These are phyloP conservation scores for Cucurbita argyrosperma DNA, from an alignment of 306 rosid species.

Conservation along the genomic window DNA sequence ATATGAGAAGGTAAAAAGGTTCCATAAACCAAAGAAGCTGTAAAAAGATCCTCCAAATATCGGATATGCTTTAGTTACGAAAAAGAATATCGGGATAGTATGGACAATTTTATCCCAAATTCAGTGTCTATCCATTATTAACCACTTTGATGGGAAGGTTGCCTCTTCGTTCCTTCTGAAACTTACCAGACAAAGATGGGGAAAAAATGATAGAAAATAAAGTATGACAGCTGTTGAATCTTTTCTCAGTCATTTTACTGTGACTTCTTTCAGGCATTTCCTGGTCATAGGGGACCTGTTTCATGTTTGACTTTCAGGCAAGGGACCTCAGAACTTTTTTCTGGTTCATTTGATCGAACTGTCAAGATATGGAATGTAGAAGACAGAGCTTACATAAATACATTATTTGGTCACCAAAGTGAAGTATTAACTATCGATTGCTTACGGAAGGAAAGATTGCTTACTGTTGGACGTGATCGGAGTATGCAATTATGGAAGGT, in stretches of 20 bases:
- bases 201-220: not conserved
- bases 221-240: not conserved
- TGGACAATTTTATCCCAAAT: not conserved
- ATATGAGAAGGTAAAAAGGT: not conserved
- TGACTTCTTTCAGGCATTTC: conserved; percentile 59
- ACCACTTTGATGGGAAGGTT: not conserved
- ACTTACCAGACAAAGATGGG: not conserved
- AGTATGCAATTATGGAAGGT: conserved; percentile 89
- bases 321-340: conserved; percentile 82
- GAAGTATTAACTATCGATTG: conserved; percentile 67
- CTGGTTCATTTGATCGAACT: conserved; percentile 89
- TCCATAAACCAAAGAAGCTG: not conserved
- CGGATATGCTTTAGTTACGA: not conserved
- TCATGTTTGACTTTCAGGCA: conserved; percentile 84
- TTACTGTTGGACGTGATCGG: conserved; percentile 82
- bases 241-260: not conserved
- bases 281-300: conserved; percentile 81
- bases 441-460: conserved; percentile 72
- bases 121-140: not conserved
- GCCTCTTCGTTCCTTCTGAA: not conserved
- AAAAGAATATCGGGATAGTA: not conserved
- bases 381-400: conserved; percentile 74
- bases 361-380: conserved; percentile 95
- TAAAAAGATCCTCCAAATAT: not conserved
- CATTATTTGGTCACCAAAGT: conserved; percentile 89